Evolutionary conservation across 108 stramenopile species (phyloP).

Genomic region (Hondaea fermentalgiana): DNA sequence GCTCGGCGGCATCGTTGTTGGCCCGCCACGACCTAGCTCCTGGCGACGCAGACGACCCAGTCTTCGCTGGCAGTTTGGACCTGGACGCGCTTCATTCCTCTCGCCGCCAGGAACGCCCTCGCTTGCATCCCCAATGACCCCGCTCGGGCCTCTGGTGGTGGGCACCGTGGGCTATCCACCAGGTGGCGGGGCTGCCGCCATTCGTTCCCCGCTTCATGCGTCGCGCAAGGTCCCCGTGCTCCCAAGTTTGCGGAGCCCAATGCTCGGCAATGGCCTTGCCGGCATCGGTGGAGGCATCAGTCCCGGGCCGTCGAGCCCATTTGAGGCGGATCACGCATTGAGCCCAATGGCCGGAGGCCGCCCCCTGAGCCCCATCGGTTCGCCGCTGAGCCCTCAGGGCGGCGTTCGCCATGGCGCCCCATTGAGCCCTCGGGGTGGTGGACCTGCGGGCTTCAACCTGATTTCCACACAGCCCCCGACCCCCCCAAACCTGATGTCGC

Average conservation of each 20-base stretch:
- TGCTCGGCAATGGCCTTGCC: not conserved
- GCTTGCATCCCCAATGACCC: not conserved
- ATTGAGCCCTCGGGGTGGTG: not conserved
- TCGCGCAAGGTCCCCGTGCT: not conserved
- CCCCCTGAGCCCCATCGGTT: not conserved
- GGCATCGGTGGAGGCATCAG: too few species aligned
- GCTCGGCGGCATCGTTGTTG: not conserved
- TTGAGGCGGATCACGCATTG: too few species aligned
- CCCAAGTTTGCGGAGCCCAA: not conserved
- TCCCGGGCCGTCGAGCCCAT: too few species aligned
- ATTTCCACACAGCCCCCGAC: not conserved
- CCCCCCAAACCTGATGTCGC: not conserved
- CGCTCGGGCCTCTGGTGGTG: not conserved
- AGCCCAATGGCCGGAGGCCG: not conserved
- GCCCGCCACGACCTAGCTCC: not conserved
- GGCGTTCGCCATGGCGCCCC: not conserved
- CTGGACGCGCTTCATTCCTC: not conserved
- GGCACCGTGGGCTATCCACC: not conserved
- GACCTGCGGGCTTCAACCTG: not conserved
- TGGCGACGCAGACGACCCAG: not conserved
- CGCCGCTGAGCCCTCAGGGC: not conserved
- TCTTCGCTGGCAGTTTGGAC: not conserved
- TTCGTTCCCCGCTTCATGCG: not conserved
- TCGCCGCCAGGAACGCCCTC: not conserved
- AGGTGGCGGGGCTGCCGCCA: not conserved